Percentiles rank a stretch among this genome's conserved stretches.
Conservation (phyloP, 345 rosid species). For the Pelargonium nanum region DNA sequence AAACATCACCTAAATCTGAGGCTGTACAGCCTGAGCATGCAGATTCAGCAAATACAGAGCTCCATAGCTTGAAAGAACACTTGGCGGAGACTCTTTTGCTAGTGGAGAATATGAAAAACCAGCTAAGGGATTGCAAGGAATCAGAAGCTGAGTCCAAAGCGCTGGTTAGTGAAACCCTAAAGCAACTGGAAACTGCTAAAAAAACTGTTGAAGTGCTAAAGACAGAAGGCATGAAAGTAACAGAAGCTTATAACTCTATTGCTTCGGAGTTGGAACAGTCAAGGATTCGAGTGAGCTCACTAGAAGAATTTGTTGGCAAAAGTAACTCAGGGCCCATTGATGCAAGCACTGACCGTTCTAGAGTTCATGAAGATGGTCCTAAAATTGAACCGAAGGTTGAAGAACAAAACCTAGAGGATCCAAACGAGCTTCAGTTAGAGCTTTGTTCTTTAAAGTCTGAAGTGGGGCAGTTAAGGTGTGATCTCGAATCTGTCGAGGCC, state of each 20-base stretch:
- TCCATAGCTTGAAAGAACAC: slow-evolving; percentile 56
- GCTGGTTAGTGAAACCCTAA: slow-evolving; percentile 51
- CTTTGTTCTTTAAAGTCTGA: slow-evolving; percentile 41
- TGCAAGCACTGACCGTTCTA: slow-evolving; percentile 7
- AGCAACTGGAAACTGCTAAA: slow-evolving; percentile 68
- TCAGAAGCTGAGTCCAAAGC: slow-evolving; percentile 65
- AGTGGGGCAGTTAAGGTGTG: slow-evolving; percentile 38
- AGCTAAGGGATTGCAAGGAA: slow-evolving; percentile 61
- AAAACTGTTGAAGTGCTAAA: slow-evolving; percentile 51
- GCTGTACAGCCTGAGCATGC: slow-evolving; percentile 40
- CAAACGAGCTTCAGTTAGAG: slow-evolving; percentile 38
- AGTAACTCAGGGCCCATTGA: slow-evolving; percentile 17
- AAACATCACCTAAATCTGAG: slow-evolving; percentile 49
- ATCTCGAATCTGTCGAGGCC: slow-evolving; percentile 41
- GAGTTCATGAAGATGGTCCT: slow-evolving; percentile 14
- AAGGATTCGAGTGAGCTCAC: slow-evolving; percentile 32
- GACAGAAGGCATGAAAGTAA: slow-evolving; percentile 46
- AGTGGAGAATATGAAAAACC: slow-evolving; percentile 62
- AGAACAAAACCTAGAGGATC: slow-evolving; percentile 25
- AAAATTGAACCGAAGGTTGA: slow-evolving; percentile 18
- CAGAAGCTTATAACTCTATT: slow-evolving; percentile 50
- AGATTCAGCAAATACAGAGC: slow-evolving; percentile 44
- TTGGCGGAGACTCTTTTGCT: slow-evolving; percentile 49
- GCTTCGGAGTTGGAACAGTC: slow-evolving; percentile 61
- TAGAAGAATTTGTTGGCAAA: slow-evolving; percentile 43